Percentiles rank a stretch among this genome's conserved stretches.
These are phyloP conservation scores for Glomus cerebriforme DNA, from an alignment of 192 early-diverging fungal species.

Conservation along the genomic window DNA sequence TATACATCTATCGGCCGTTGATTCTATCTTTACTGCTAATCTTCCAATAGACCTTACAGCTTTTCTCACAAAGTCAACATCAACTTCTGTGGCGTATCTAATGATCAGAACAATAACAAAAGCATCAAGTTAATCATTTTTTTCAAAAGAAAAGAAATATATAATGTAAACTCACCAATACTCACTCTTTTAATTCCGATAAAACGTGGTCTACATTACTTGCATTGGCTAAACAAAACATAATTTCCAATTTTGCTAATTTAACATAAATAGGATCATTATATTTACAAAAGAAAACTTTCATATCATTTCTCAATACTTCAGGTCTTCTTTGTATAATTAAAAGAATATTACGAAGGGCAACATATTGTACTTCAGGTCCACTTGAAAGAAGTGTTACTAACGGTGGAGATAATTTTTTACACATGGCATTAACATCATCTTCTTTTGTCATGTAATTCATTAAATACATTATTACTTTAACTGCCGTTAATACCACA, in stretches of 20 bases:
- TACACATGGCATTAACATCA: conserved; percentile 69
- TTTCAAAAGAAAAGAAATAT: neutral
- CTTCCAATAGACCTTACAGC: conserved; percentile 97
- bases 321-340: conserved; percentile 91
- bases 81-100: conserved; percentile 92
- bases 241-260: conserved; percentile 94
- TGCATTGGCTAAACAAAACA: conserved; percentile 82
- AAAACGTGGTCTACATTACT: conserved; percentile 88
- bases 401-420: conserved; percentile 91
- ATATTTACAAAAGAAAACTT: conserved; percentile 99
- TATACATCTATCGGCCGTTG: conserved; percentile 84
- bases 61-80: conserved; percentile 97
- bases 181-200: conserved; percentile 85
- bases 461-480: conserved; percentile 92
- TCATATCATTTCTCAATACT: conserved; percentile 88
- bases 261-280: conserved; percentile 99
- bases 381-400: conserved; percentile 88
- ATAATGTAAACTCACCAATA: neutral
- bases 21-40: conserved; percentile 94
- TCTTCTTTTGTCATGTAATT: conserved; percentile 89
- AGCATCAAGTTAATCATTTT: neutral
- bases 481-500: conserved; percentile 82
- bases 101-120: neutral
- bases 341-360: conserved; percentile 93
- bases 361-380: conserved; percentile 97